Percentiles rank a stretch among this genome's conserved stretches.
These are phyloP conservation scores for Kalmusia sp. DNA, from an alignment of 2,329 filamentous ascomycete species.

Conservation along the genomic window DNA sequence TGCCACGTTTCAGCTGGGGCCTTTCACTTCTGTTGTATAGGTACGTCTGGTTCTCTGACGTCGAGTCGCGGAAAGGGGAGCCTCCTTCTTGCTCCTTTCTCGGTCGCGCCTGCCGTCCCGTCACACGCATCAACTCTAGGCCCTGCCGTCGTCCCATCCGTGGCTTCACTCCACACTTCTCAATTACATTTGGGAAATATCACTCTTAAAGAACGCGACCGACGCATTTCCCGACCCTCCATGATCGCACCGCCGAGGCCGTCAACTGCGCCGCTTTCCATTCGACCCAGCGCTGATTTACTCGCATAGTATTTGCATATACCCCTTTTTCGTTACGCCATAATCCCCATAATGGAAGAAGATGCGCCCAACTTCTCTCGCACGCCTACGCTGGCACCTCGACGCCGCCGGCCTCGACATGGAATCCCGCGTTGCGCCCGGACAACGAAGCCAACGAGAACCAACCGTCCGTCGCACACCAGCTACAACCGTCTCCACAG, in stretches of 20 bases:
- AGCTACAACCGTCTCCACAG: constrained; percentile 19
- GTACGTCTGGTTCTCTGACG: constrained; percentile 29
- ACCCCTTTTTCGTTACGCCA: constrained; percentile 32
- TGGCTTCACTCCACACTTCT: not conserved
- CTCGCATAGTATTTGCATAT: constrained; percentile 42
- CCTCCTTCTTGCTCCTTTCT: constrained; percentile 14
- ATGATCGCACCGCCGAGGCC: constrained; percentile 18
- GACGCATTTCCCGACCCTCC: constrained; percentile 1
- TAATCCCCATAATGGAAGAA: constrained; percentile 44
- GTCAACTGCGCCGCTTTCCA: constrained; percentile 1
- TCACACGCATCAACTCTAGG: not conserved
- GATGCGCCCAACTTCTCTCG: constrained; percentile 49
- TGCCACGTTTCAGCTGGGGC: not conserved
- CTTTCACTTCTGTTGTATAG: constrained; percentile 41
- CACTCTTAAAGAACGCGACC: not conserved
- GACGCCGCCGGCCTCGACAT: constrained; percentile 46
- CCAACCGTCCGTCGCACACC: constrained; percentile 17
- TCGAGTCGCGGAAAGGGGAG: constrained; percentile 28
- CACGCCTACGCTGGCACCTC: constrained; percentile 44
- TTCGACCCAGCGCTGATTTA: constrained; percentile 29
- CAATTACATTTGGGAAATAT: not conserved
- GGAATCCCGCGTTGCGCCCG: constrained; percentile 64
- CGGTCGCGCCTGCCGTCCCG: not conserved
- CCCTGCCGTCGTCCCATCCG: not conserved
- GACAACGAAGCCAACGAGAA: constrained; percentile 37